phyloP scores from a whole-genome alignment of 768 basidiomycete genomes.

The Candolleomyces aberdarensis region DNA sequence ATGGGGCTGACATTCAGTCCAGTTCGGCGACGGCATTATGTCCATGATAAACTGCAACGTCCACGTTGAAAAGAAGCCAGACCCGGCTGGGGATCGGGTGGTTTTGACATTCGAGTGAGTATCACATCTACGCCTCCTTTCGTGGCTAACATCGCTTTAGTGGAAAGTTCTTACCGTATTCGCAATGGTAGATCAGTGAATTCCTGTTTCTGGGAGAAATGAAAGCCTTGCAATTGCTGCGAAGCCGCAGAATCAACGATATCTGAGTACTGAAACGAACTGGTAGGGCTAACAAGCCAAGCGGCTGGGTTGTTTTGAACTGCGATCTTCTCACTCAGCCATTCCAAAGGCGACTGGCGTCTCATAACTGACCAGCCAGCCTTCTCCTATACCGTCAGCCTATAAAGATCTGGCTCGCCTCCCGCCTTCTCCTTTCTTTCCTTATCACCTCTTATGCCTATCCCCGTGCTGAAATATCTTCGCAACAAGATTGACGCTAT shows the following conservation, averaged over 20 bases:
- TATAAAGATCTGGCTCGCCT: not conserved
- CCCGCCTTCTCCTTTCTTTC: not conserved
- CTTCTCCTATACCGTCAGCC: not conserved
- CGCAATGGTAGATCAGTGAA: conserved; percentile 36
- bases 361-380: not conserved
- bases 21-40: conserved; percentile 90
- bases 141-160: not conserved
- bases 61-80: not conserved
- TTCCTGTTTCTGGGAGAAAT: not conserved
- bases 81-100: not conserved
- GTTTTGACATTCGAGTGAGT: not conserved
- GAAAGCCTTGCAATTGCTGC: not conserved
- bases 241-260: too few species aligned
- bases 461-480: not conserved
- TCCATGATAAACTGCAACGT: conserved; percentile 85
- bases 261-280: too few species aligned
- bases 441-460: not conserved
- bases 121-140: not conserved
- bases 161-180: not conserved
- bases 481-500: not conserved
- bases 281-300: too few species aligned
- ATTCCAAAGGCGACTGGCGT: not conserved
- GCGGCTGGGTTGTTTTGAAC: too few species aligned
- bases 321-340: not conserved
- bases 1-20: conserved; percentile 3